A percentile compares a stretch with the other conserved stretches of the same genome.
These are phyloP conservation scores for Cicer arietinum DNA, from an alignment of 306 rosid species.

Conservation along the genomic window DNA sequence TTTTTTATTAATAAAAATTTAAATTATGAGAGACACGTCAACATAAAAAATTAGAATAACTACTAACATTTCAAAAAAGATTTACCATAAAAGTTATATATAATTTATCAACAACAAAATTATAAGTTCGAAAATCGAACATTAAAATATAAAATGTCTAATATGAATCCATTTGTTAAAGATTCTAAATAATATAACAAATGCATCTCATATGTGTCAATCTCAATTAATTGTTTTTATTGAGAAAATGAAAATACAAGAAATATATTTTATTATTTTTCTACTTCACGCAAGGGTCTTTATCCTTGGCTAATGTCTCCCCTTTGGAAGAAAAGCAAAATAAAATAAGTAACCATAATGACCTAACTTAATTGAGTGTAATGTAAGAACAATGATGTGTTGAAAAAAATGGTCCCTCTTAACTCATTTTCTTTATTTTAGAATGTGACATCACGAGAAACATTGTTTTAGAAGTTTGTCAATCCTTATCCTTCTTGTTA, in stretches of 20 bases:
- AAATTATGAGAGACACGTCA: too few species aligned
- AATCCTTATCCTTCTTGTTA: constrained; percentile 35
- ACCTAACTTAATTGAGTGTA: constrained; percentile 52
- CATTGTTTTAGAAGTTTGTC: constrained; percentile 31
- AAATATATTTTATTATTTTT: constrained; percentile 46
- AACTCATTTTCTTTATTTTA: constrained; percentile 8
- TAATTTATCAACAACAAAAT: too few species aligned
- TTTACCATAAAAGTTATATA: too few species aligned
- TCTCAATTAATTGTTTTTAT: background rate
- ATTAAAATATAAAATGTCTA: too few species aligned
- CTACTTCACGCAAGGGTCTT: constrained; percentile 53
- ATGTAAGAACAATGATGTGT: constrained; percentile 39
- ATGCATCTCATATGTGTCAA: too few species aligned
- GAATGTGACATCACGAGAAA: constrained; percentile 26
- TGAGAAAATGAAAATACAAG: constrained; percentile 31
- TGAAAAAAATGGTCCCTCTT: constrained; percentile 49
- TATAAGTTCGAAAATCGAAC: too few species aligned
- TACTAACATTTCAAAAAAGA: too few species aligned
- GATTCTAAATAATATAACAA: too few species aligned
- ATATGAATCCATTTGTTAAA: too few species aligned
- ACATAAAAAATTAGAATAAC: too few species aligned
- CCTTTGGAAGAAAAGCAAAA: constrained; percentile 42
- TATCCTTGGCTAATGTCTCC: constrained; percentile 44
- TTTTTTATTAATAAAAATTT: background rate
- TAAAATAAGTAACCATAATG: constrained; percentile 27